Base-by-base conservation (phyloP, 805 yeast genomes). In the Metschnikowia amazonensis region DNA sequence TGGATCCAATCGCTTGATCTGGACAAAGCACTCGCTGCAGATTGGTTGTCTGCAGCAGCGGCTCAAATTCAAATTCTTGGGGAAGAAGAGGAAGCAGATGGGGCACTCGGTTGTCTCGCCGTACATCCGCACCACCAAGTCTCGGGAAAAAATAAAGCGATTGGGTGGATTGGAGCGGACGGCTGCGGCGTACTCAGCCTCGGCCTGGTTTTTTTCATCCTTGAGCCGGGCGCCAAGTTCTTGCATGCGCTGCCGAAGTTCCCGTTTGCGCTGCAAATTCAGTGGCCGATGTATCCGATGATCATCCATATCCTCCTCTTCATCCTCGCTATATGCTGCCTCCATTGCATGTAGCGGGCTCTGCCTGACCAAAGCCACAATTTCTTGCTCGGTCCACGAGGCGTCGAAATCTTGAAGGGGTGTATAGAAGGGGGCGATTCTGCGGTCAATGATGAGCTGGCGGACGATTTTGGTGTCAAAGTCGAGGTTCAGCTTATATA, bases 1-100 rank as follows among this genome's bases (percentile, higher is more conserved):
- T 0, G 99, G 98, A 9, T 88, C 95, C 28, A 82, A 69, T 43
- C 99, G 76, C 63, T 87, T 89, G 62, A 92, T 89, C 64, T 92
- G 97, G 9, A 92, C 97, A 76, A 92, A 94, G 62, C 99, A 92
- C 66, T 92, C 98, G 1, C 96, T 78, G 66, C 99, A 94, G 17
- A 92, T 89, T 1, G 95, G 90, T 63, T 92, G 98, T 41, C 79
- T 77, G 63, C 99, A 92, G 64, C 99, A 92, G 36, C 95, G 74
- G 7, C 96, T 84, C 43, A 76, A 64, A 66, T 94, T 94, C 50
- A 90, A 65, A 56, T 80, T 78, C 23, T 77, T 74, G 1, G 98
- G 97, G 64, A 84, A 89, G 60, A 77, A 87, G 8, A 94, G 73
- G 62, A 92, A 92, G 61, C 99, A 92, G 52, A 92, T 92, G 8